Evolutionary conservation across 2,329 filamentous ascomycete species (phyloP).

Genomic region (Fusarium xylarioides): DNA sequence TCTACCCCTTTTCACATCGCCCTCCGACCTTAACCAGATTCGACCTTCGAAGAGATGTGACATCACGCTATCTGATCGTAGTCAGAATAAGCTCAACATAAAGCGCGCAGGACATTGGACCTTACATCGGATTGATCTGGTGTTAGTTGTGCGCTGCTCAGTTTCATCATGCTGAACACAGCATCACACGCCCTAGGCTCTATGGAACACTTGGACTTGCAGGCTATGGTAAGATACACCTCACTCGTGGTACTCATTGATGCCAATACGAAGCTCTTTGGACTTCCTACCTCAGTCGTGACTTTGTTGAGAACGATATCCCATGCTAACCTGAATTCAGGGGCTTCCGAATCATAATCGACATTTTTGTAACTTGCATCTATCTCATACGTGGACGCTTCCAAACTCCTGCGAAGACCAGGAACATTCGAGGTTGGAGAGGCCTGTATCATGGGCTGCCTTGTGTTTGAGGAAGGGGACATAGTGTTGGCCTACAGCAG

Average conservation of each 20-base stretch:
- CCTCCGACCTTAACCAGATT: no score
- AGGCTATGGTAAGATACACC: accelerated
- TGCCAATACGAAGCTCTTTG: accelerated
- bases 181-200: accelerated
- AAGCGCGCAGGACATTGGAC: accelerated
- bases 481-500: neutral
- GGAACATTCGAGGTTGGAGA: accelerated
- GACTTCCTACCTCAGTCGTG: accelerated
- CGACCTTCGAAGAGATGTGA: no score
- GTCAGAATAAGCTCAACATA: accelerated
- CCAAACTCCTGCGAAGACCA: accelerated
- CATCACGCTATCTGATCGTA: accelerated
- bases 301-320: no score
- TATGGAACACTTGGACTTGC: accelerated
- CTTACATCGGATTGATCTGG: accelerated
- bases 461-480: accelerated
- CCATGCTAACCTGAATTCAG: neutral
- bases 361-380: neutral
- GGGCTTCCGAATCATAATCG: neutral
- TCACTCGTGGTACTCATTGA: accelerated
- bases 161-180: neutral
- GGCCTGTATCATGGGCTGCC: accelerated
- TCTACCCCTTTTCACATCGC: neutral
- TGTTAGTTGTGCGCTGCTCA: neutral
- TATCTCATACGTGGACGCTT: accelerated